Conservation (phyloP, 1,139 yeast genomes). For the Hyphopichia khmerensis region DNA sequence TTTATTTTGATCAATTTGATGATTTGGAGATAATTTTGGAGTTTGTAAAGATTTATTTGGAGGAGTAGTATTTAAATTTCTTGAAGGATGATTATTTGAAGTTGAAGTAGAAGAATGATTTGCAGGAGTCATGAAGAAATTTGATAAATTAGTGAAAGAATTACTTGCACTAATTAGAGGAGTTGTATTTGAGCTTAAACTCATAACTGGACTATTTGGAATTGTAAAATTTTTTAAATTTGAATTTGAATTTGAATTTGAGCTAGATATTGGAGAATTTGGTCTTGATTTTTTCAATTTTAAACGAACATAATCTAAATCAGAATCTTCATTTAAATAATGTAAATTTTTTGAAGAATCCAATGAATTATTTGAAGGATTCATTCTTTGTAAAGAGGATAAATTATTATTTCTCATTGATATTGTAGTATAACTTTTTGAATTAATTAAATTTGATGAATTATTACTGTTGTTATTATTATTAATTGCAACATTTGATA, state of each 20-base stretch:
- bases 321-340: constrained; percentile 35
- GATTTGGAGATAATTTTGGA: not conserved
- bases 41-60: not conserved
- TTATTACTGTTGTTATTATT: constrained; percentile 1
- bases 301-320: constrained; percentile 46
- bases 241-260: constrained; percentile 17
- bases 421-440: constrained; percentile 14
- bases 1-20: not conserved
- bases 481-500: constrained; percentile 25
- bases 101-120: constrained; percentile 3
- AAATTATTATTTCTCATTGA: constrained; percentile 29
- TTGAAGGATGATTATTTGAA: constrained; percentile 36
- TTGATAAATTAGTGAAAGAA: constrained; percentile 44
- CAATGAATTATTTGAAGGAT: constrained; percentile 31
- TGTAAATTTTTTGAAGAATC: not conserved
- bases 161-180: constrained; percentile 46
- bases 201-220: constrained; percentile 60
- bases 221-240: constrained; percentile 43
- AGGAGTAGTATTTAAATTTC: constrained; percentile 5
- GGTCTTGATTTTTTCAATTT: constrained; percentile 72
- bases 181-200: constrained; percentile 41
- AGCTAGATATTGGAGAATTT: constrained; percentile 48
- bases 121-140: constrained; percentile 30
- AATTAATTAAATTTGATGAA: constrained; percentile 4
- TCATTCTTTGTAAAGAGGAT: constrained; percentile 54